Evolutionary conservation across 176 grass and related monocot genomes (phyloP).

Genomic region (Avena atlantica): DNA sequence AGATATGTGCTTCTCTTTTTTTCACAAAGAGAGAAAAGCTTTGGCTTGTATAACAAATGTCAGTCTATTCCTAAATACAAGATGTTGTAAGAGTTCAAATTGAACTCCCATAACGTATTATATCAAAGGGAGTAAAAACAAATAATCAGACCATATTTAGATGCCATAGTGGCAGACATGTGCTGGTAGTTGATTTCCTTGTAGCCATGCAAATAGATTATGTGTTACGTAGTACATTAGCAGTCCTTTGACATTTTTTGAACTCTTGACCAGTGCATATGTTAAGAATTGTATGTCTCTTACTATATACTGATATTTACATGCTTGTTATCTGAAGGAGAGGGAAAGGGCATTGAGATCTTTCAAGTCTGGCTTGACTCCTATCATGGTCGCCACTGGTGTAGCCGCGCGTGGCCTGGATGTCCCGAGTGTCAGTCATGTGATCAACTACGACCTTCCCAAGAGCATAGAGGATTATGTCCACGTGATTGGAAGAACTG

Average conservation of each 20-base stretch:
- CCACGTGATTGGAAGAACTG: conserved; percentile 83
- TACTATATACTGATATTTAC: not conserved
- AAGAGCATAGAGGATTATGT: conserved; percentile 80
- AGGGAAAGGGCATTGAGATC: conserved; percentile 69
- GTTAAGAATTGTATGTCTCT: not conserved
- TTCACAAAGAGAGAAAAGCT: not conserved
- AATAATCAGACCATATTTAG: not conserved
- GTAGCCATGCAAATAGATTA: conserved; percentile 11
- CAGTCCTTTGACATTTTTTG: not conserved
- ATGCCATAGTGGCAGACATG: not conserved
- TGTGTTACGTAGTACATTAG: not conserved
- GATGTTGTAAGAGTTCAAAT: too few species aligned
- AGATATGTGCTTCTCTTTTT: not conserved
- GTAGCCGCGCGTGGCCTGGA: conserved; percentile 78
- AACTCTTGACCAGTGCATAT: not conserved
- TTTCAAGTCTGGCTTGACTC: conserved; percentile 67
- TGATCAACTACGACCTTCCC: conserved; percentile 86
- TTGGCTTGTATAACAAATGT: not conserved
- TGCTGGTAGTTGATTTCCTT: not conserved
- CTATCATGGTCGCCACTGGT: conserved; percentile 85
- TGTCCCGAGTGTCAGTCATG: conserved; percentile 77
- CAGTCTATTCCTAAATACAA: too few species aligned
- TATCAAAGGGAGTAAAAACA: not conserved
- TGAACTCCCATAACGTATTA: too few species aligned
- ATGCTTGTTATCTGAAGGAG: conserved; percentile 62